Evolutionary conservation across 371 early-diverging fungal genomes (phyloP).

Genomic region (Capillidium heterosporum): DNA sequence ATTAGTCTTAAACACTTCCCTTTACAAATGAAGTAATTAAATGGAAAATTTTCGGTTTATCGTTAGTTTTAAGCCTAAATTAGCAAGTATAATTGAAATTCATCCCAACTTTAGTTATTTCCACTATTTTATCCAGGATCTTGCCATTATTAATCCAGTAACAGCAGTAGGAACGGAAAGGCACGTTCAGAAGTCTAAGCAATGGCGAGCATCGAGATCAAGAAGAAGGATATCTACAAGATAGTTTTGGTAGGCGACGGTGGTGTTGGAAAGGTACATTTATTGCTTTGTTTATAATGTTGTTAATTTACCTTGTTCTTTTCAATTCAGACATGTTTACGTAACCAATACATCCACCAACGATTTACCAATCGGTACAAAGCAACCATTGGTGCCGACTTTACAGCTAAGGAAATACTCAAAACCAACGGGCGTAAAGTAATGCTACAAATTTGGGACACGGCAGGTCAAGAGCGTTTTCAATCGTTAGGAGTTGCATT

Average conservation of each 20-base stretch:
- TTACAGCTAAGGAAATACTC: slow-evolving; percentile 78
- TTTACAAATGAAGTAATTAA: too few species aligned
- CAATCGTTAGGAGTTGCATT: slow-evolving; percentile 74
- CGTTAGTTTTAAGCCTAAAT: too few species aligned
- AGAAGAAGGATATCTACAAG: slow-evolving; percentile 35
- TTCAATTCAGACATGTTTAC: slow-evolving; percentile 28
- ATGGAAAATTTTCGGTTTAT: too few species aligned
- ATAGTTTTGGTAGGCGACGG: slow-evolving; percentile 69
- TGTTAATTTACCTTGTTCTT: not conserved
- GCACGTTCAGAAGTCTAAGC: too few species aligned
- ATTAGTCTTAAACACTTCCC: too few species aligned
- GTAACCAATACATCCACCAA: slow-evolving; percentile 48
- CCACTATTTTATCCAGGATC: too few species aligned
- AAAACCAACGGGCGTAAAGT: slow-evolving; percentile 52
- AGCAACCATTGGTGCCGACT: slow-evolving; percentile 97
- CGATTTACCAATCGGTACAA: slow-evolving; percentile 91
- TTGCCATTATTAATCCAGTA: too few species aligned
- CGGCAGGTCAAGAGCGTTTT: slow-evolving; percentile 72
- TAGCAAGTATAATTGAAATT: too few species aligned
- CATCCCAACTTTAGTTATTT: too few species aligned
- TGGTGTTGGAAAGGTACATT: slow-evolving; percentile 58
- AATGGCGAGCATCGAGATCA: not conserved
- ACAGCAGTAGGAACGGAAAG: too few species aligned
- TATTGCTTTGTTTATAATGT: not conserved
- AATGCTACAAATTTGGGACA: slow-evolving; percentile 38